Evolutionary conservation across 2,329 filamentous ascomycete genomes (phyloP), one percentile per base, ranked within the genome.

Genomic region (Fusarium scirpi): DNA sequence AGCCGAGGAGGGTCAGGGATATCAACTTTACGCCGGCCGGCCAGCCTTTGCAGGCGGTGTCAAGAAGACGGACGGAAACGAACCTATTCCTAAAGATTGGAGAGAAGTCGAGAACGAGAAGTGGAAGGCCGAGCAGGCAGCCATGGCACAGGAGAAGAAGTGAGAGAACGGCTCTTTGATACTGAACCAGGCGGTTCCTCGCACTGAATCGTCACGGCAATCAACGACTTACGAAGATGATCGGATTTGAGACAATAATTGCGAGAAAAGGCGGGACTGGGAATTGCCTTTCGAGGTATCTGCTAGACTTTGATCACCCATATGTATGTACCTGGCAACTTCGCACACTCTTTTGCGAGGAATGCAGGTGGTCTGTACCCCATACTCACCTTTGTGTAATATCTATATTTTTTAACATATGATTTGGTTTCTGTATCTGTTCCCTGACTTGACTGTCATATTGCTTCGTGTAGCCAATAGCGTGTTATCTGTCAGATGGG

Each of bases 21-120:
- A 90, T 77, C 91, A 96, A 83, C 80, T 97, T 72, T 97, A 97
- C 80, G 93, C 90, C 18, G 94, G 94, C 32, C 89, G 89, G 77
- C 86, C 90, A 47, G 92, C 91, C 11, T 94, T 92, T 78, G 83
- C 84, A 13, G 87, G 88, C 62, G 80, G 83, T n/a, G 88, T 88
- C 67, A 89, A 88, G 80, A 85, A 87, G 80, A 90, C 90, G 51
- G 89, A 87, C 74, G 91, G 91, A 46, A 88, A 92, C 79, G 91
- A 92, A 77, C 85, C 85, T 58, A 84, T 83, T 57, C 84, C 86
- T 34, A 80, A 80, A 71, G 89, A 91, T 77, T 91, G 89, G 89
- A 83, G 89, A 67, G 89, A 91, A 74, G 74, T 86, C 20, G 89
- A 91, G 81, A 91, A 91, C 71, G 87, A 90, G 75, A 86, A 86